These are phyloP conservation scores for Populus nigra DNA, from an alignment of 345 rosid species.

Conservation along the genomic window DNA sequence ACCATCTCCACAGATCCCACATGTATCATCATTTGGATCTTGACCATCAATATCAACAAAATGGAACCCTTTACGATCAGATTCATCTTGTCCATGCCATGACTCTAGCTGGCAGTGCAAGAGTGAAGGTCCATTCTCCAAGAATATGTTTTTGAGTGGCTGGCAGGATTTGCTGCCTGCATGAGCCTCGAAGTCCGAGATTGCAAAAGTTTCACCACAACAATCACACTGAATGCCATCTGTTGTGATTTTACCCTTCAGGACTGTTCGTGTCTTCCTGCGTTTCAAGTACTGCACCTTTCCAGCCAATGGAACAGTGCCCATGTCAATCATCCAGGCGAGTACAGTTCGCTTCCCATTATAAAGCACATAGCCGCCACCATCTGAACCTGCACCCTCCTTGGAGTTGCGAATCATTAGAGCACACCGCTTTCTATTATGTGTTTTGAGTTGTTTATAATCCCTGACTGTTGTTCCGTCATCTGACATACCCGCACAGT, in stretches of 20 bases:
- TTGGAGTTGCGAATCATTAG: constrained; percentile 65
- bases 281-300: constrained; percentile 55
- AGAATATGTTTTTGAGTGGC: constrained; percentile 56
- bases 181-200: constrained; percentile 64
- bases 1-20: constrained; percentile 97
- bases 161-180: constrained; percentile 47
- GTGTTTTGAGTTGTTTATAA: constrained; percentile 45
- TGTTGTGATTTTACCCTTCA: constrained; percentile 49
- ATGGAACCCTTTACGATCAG: constrained; percentile 53
- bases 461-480: constrained; percentile 33
- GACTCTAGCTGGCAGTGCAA: constrained; percentile 66
- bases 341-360: constrained; percentile 76
- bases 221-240: constrained; percentile 81
- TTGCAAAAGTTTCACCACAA: constrained; percentile 51
- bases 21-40: constrained; percentile 93
- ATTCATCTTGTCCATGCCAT: constrained; percentile 68
- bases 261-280: constrained; percentile 35
- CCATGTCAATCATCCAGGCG: constrained; percentile 81
- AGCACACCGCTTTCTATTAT: constrained; percentile 56
- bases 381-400: constrained; percentile 41
- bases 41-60: constrained; percentile 58
- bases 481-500: constrained; percentile 21
- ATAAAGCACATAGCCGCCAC: constrained; percentile 56
- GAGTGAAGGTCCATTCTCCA: constrained; percentile 65
- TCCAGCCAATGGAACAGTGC: constrained; percentile 49